Base-by-base conservation (phyloP, 2,329 filamentous ascomycete genomes). In the Aspergillus sp. region DNA sequence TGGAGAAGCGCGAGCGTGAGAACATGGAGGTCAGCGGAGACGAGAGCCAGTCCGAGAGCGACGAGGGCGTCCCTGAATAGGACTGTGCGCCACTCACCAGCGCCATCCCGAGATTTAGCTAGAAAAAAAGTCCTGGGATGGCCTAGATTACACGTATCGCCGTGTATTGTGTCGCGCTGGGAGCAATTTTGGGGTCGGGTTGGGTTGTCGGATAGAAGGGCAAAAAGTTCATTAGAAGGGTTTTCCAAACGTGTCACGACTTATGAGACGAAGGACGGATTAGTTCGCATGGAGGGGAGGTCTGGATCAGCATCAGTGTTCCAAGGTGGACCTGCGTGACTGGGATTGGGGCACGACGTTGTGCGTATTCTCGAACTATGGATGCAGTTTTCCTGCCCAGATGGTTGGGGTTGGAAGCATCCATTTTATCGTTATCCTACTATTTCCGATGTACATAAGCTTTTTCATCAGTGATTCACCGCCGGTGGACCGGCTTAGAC, bases 1-100 rank as follows among this genome's bases (percentile, higher is more conserved):
- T 99, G 95, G 95, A 98, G 84, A 97, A 98, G 88, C 88, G 90
- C 66, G 95, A 96, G 82, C 89, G 91, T 65, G 93, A 98, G 85
- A 99, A 99, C 79, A 90, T 91, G 74, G 91, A 99, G 77, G 91
- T 99, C 72, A 96, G 92, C 76, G 95, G 95, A 71, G 96, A 99
- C 75, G 95, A 99, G 83, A 95, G 93, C 75, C 84, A 91, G 76
- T 96, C 91, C 73, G 93, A 96, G 78, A 96, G 91, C 73, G 95
- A 98, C 72, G 95, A 97, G 74, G 92, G 91, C 73, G 84, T 87
- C 63, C 85, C 86, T 37, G 84, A 75, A 62, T 75, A 75, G 72
- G 61, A 23, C 6, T n/a, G 49, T 37, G 37, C 39, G 24, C n/a
- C 49, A 35, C 17, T 27, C 11, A n/a, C 49, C 44, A 52, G 50